A percentile compares a stretch with the other conserved stretches of the same genome.
phyloP scores from a whole-genome alignment of 768 basidiomycete species.

The Crepidotus variabilis region DNA sequence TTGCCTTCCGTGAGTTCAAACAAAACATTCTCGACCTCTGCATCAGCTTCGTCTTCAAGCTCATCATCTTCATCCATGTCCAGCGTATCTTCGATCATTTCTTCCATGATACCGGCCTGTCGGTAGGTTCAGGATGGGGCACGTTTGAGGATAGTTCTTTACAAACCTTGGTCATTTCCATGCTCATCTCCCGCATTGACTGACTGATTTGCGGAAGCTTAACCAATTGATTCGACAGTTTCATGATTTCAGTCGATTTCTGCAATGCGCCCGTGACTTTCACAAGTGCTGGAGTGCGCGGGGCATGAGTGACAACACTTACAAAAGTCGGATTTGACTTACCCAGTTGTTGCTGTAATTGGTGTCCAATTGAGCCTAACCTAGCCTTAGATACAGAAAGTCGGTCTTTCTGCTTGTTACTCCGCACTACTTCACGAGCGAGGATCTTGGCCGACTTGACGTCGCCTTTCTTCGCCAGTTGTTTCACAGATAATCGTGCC shows the following conservation, averaged over 20 bases:
- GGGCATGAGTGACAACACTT: constrained; percentile 4
- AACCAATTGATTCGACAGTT: constrained; percentile 87
- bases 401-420: constrained; percentile 90
- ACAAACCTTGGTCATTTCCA: constrained; percentile 96
- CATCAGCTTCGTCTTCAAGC: constrained; percentile 93
- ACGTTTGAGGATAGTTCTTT: not conserved
- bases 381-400: constrained; percentile 91
- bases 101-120: constrained; percentile 95
- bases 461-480: constrained; percentile 88
- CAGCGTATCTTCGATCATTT: constrained; percentile 94
- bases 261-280: constrained; percentile 98
- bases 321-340: constrained; percentile 22
- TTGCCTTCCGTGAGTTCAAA: constrained; percentile 96
- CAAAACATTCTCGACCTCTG: constrained; percentile 94
- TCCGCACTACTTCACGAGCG: constrained; percentile 91
- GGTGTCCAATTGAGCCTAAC: constrained; percentile 84
- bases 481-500: constrained; percentile 78
- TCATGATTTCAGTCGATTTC: constrained; percentile 99
- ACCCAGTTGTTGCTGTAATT: constrained; percentile 92
- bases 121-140: not conserved
- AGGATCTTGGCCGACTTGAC: constrained; percentile 89
- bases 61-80: constrained; percentile 94
- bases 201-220: constrained; percentile 90
- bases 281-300: constrained; percentile 64
- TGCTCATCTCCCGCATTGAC: constrained; percentile 95